Conservation (phyloP, 1,139 yeast genomes). For the Magnusiomyces fungicola region DNA sequence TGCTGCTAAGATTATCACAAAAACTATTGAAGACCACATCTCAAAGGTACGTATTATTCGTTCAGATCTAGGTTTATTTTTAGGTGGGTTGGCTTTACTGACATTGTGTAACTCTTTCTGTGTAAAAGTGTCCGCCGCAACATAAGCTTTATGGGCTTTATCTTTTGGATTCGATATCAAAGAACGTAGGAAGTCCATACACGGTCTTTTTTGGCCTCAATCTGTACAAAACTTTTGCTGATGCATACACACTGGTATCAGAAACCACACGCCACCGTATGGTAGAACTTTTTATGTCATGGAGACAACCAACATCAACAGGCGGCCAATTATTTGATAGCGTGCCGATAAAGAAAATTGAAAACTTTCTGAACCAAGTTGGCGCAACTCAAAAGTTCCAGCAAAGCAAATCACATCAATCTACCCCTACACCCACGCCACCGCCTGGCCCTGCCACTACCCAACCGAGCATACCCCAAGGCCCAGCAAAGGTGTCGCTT, state of each 20-base stretch:
- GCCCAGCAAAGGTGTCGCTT: constrained; percentile 15
- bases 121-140: constrained; percentile 51
- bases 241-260: constrained; percentile 69
- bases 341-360: constrained; percentile 65
- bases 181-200: constrained; percentile 84
- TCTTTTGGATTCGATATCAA: constrained; percentile 85
- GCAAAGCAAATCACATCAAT: not conserved
- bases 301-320: constrained; percentile 55
- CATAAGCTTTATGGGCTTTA: constrained; percentile 81
- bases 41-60: constrained; percentile 40
- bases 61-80: not conserved
- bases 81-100: not conserved
- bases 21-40: constrained; percentile 61
- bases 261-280: constrained; percentile 69
- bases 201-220: constrained; percentile 64
- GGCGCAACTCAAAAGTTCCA: constrained; percentile 17
- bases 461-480: constrained; percentile 8
- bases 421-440: constrained; percentile 8
- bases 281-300: constrained; percentile 72
- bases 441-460: not conserved
- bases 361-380: constrained; percentile 58
- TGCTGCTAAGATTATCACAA: constrained; percentile 69
- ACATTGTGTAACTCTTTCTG: not conserved
- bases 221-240: constrained; percentile 60
- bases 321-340: constrained; percentile 48